Evolutionary conservation across 2,329 filamentous ascomycete genomes (phyloP).

Genomic region (Colletotrichum salicis): DNA sequence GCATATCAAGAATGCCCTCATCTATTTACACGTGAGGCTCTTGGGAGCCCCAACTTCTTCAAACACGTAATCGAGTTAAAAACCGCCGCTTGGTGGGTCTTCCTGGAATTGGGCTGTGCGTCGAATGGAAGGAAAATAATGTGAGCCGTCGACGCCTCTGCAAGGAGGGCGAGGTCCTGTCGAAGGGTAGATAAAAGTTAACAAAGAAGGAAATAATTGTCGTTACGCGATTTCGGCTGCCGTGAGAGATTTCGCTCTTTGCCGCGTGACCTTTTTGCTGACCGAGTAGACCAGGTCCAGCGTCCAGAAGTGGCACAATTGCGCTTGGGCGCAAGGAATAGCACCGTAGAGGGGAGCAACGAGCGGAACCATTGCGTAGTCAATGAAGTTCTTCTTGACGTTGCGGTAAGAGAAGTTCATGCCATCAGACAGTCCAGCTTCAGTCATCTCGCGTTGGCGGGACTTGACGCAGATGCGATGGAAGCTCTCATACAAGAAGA

Average conservation of each 20-base stretch:
- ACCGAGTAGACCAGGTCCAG: conserved; percentile 76
- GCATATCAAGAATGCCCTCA: conserved; percentile 60
- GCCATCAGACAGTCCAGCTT: conserved; percentile 70
- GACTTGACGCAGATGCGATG: conserved; percentile 69
- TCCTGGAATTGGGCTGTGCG: conserved; percentile 37
- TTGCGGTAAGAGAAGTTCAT: conserved; percentile 73
- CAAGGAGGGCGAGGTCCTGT: conserved; percentile 1
- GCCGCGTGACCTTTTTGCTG: conserved; percentile 73
- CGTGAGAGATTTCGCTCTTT: conserved; percentile 57
- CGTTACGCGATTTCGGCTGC: conserved; percentile 58
- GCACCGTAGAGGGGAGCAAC: conserved; percentile 76
- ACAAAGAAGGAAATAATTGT: conserved; percentile 36
- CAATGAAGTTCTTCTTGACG: conserved; percentile 65
- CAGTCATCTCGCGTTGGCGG: conserved; percentile 74
- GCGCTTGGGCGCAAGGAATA: conserved; percentile 74
- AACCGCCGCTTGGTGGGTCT: conserved; percentile 36
- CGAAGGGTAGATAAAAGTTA: conserved; percentile 16
- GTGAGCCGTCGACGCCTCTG: conserved; percentile 8
- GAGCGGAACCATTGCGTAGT: conserved; percentile 73
- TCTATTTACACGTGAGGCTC: conserved; percentile 58
- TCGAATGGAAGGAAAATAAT: conserved; percentile 40
- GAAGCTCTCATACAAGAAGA: conserved; percentile 75
- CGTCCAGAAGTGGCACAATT: conserved; percentile 77
- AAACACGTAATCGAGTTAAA: conserved; percentile 37
- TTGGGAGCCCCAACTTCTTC: conserved; percentile 45